These are phyloP conservation scores for Blastobotrys attinorum DNA, from an alignment of 805 yeast species.

Conservation along the genomic window DNA sequence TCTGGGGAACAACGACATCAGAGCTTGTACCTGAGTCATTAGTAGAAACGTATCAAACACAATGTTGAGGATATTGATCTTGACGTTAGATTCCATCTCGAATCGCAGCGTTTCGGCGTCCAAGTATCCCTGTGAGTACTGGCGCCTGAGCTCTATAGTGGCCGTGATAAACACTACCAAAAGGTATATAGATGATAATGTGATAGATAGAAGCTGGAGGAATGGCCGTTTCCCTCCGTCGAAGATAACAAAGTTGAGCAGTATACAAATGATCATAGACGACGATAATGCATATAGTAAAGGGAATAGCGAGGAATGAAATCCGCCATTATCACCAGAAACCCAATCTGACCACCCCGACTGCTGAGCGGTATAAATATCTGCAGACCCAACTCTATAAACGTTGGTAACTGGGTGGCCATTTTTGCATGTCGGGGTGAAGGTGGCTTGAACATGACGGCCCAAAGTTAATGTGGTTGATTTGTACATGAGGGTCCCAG, in stretches of 20 bases:
- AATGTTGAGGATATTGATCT: constrained; percentile 50
- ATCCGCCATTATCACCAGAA: background rate
- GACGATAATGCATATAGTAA: constrained; percentile 54
- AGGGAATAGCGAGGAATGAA: constrained; percentile 38
- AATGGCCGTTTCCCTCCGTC: constrained; percentile 50
- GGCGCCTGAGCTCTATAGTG: constrained; percentile 38
- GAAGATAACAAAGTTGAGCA: constrained; percentile 48
- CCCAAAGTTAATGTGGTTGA: background rate
- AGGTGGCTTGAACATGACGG: constrained; percentile 7
- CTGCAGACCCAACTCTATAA: constrained; percentile 5
- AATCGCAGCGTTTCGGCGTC: constrained; percentile 39
- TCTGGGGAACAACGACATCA: constrained; percentile 59
- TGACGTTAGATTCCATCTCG: constrained; percentile 36
- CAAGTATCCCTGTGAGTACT: constrained; percentile 36
- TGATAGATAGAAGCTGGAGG: constrained; percentile 42
- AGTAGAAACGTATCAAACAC: constrained; percentile 43
- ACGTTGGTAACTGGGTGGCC: constrained; percentile 14
- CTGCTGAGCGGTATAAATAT: constrained; percentile 3
- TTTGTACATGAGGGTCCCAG: background rate
- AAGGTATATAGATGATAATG: constrained; percentile 49
- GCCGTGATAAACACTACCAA: constrained; percentile 42
- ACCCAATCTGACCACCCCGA: constrained; percentile 13
- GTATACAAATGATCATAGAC: constrained; percentile 57
- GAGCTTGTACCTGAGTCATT: constrained; percentile 62
- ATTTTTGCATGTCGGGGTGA: constrained; percentile 11